Evolutionary conservation across 1,284 basidiomycete genomes (phyloP).

Genomic region (Ganoderma meredithae): DNA sequence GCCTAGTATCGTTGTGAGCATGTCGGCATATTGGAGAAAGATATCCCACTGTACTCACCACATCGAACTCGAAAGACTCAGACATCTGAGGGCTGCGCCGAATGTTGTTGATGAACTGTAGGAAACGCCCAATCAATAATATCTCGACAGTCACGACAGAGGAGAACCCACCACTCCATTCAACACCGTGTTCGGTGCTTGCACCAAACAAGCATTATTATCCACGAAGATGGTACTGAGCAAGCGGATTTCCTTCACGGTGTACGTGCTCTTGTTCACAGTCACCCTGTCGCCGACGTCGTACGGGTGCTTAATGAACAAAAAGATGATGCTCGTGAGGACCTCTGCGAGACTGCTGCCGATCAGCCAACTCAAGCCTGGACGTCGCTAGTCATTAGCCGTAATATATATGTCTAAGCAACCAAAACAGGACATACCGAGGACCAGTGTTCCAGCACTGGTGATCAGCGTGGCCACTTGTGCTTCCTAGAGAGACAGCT

Average conservation of each 20-base stretch:
- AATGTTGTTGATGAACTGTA: constrained; percentile 74
- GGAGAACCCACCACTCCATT: constrained; percentile 63
- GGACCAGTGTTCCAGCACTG: constrained; percentile 82
- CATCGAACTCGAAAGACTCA: constrained; percentile 84
- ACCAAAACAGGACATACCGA: constrained; percentile 54
- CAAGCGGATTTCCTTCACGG: constrained; percentile 88
- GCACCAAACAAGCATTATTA: constrained; percentile 62
- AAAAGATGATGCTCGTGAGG: constrained; percentile 82
- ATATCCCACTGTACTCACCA: constrained; percentile 43
- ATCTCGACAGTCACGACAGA: constrained; percentile 8
- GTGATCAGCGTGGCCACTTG: constrained; percentile 80
- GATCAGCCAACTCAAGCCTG: constrained; percentile 90
- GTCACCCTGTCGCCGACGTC: constrained; percentile 88
- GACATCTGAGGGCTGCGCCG: constrained; percentile 75
- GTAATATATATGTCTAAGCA: not conserved
- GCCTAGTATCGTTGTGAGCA: constrained; percentile 37
- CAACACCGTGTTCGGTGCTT: constrained; percentile 75
- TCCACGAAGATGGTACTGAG: constrained; percentile 83
- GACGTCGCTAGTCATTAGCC: not conserved
- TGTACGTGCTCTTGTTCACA: constrained; percentile 65
- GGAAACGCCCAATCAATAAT: not conserved
- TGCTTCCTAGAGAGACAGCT: constrained; percentile 56
- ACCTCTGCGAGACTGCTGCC: constrained; percentile 75
- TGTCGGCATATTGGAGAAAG: no score
- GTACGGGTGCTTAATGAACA: constrained; percentile 89